Base-by-base conservation (phyloP, 225 moss, liverwort and hornwort species). In the Rhytidiadelphus loreus region DNA sequence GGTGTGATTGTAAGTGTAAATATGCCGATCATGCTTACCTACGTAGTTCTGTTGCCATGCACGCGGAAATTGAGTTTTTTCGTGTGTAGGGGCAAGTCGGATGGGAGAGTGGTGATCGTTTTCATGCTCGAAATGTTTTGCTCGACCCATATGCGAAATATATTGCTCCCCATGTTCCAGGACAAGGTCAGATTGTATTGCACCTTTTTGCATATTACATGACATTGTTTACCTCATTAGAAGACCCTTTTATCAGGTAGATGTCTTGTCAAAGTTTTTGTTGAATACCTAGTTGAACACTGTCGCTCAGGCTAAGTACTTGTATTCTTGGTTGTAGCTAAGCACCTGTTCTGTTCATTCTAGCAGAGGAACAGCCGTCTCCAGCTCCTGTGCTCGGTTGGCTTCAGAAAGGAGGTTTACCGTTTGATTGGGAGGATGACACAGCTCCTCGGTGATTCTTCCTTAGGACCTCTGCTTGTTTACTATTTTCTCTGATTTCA, bases 61-160 rank as follows among this genome's bases (percentile, higher is more conserved):
- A 65, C 23, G 53, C 50, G 29, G 82, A 84, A 44, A 83, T 48
- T 86, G 66, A 80, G 74, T 33, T 68, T 81, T 57, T 43, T 85
- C 35, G 71, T 88, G 81, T 91, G 88, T 66, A 98, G 96, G 98
- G 98, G 84, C 95, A 95, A 89, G 91, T 92, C 48, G 96, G 96
- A 75, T 98, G 98, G 98, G 96, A 98, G 77, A 93, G 89, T 90
- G 98, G 98, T 39, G 93, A 95, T 89, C 95, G 98, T 78, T 98
- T 93, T 87, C 96, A 96, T 92, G 88, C 93, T 85, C 96, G 96
- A 50, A 90, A 96, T 88, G 95, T 98, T 89, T 91, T 98, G 53
- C 90, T 97, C 66, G 98, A 98, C 86, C 98, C 98, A 55, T 97
- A 98, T 87, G 98, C 97, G 75, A 97, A 98, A 87, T 90, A 92